Evolutionary conservation across 2,329 filamentous ascomycete genomes (phyloP).

Genomic region (Stemphylium vesicarium): DNA sequence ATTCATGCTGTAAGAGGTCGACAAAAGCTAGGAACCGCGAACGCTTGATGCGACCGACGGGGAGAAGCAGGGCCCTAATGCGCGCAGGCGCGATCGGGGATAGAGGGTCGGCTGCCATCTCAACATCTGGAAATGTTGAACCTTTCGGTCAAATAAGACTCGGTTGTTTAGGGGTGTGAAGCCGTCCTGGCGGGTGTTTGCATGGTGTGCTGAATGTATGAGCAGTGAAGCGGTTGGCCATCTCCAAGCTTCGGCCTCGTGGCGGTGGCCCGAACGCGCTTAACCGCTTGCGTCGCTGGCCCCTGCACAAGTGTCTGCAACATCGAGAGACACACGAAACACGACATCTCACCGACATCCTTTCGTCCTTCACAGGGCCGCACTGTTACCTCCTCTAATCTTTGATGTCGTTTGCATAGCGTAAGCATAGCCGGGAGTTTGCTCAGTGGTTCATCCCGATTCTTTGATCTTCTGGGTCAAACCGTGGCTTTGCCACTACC

Average conservation of each 20-base stretch:
- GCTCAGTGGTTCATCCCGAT: slow-evolving; percentile 13
- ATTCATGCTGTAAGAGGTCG: slow-evolving; percentile 76
- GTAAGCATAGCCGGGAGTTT: slow-evolving; percentile 32
- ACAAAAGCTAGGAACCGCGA: slow-evolving; percentile 81
- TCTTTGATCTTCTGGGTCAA: slow-evolving; percentile 28
- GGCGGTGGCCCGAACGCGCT: slow-evolving; percentile 25
- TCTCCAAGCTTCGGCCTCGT: slow-evolving; percentile 30
- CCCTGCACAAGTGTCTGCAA: slow-evolving; percentile 16
- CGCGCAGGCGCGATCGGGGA: slow-evolving; percentile 85
- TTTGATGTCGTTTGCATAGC: slow-evolving; percentile 36
- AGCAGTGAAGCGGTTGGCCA: slow-evolving; percentile 23
- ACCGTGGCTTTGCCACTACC: slow-evolving; percentile 40
- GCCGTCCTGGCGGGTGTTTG: slow-evolving; percentile 16
- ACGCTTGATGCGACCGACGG: slow-evolving; percentile 83
- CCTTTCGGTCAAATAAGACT: slow-evolving; percentile 22
- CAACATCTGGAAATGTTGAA: slow-evolving; percentile 55
- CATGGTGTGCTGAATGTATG: slow-evolving; percentile 35
- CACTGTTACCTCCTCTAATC: slow-evolving; percentile 10
- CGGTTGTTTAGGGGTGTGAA: slow-evolving; percentile 17
- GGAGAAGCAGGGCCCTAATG: slow-evolving; percentile 85
- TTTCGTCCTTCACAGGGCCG: slow-evolving; percentile 5
- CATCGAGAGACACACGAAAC: slow-evolving; percentile 12
- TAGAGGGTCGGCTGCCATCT: slow-evolving; percentile 87
- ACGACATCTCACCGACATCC: slow-evolving; percentile 13
- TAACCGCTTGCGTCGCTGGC: slow-evolving; percentile 10